Conservation (phyloP, 2,329 filamentous ascomycete species). For the Didymella arachidicola region DNA sequence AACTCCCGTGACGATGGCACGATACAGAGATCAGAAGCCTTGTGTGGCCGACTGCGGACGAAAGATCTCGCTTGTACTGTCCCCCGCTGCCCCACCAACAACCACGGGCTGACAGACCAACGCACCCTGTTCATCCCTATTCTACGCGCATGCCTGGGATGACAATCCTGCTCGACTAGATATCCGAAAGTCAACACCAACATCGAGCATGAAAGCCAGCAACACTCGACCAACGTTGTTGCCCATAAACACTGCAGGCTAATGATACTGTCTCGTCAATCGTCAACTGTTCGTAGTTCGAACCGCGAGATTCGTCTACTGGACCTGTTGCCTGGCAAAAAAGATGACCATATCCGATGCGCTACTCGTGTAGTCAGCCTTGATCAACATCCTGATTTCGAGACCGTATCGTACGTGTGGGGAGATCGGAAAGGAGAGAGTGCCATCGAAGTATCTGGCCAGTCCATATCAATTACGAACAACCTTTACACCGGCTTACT, state of each 20-base stretch:
- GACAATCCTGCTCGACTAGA: neutral
- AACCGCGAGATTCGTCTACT: constrained; percentile 23
- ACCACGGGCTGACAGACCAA: neutral
- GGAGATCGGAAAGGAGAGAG: constrained; percentile 18
- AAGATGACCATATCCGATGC: constrained; percentile 14
- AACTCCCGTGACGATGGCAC: neutral
- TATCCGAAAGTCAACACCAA: too few species aligned
- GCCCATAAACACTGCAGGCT: neutral
- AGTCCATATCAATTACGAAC: constrained; percentile 17
- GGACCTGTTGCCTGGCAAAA: constrained; percentile 17
- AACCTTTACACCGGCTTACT: constrained; percentile 28
- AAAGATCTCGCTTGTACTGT: neutral
- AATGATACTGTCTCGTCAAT: neutral
- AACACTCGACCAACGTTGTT: neutral
- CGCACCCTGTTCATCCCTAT: neutral
- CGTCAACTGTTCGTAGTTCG: neutral
- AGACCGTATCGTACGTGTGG: constrained; percentile 36
- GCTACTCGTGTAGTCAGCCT: constrained; percentile 12
- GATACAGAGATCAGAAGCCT: neutral
- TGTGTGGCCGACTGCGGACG: neutral
- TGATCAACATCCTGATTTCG: constrained; percentile 17
- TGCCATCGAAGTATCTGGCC: constrained; percentile 20
- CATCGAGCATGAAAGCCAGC: neutral
- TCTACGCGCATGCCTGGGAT: neutral
- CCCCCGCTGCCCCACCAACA: constrained; percentile 4